Evolutionary conservation across 2,329 filamentous ascomycete genomes (phyloP), one percentile per base, ranked within the genome.

Genomic region (Ophiocordyceps polyrhachis-furcata): DNA sequence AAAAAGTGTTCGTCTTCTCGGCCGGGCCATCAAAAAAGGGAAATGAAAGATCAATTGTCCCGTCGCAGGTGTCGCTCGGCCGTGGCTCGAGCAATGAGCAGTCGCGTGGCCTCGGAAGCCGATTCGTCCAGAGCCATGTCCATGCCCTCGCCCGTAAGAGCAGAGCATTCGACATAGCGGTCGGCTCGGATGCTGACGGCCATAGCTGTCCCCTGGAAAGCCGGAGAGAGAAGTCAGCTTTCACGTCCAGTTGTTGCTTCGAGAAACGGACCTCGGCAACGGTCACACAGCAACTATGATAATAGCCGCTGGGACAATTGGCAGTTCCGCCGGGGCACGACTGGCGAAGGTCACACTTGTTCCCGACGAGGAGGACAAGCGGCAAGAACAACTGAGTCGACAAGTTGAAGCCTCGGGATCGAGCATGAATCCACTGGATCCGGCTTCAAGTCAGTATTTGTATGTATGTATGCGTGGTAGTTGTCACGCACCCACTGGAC

Each of bases 131-230:
- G 48, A 2, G 63, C 40, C 4, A 46, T 48, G 13, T 56, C 52
- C 45, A 63, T 49, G 5, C 59, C 60, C 20, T 64, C 55, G 1
- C 61, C 60, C 7, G 57, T 62, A 12, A 52, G 48, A 42, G 62
- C 59, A 5, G 62, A 64, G 44, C 60, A 63, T 45, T 64, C 62
- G 11, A 53, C 28, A 40, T 63, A 64, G 6, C 46, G 44, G 21
- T 53, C 42, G 0, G 56, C 58, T 2, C 54, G 52, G 21, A 63
- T 56, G 0, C 55, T 52, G 11, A 46, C 46, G 0, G 61, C 60
- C 35, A 61, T 57, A 51, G 55, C 62, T 9, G 41, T 45, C 1
- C 55, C 61, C 61, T 64, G 20, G 2, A n/a, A 5, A 17, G 13
- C 8, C 7, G 12, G n/a, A n/a, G 12, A 2, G 37, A 13, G 11